Evolutionary conservation across 2,329 filamentous ascomycete species (phyloP).

Genomic region (Cordyceps farinosa): DNA sequence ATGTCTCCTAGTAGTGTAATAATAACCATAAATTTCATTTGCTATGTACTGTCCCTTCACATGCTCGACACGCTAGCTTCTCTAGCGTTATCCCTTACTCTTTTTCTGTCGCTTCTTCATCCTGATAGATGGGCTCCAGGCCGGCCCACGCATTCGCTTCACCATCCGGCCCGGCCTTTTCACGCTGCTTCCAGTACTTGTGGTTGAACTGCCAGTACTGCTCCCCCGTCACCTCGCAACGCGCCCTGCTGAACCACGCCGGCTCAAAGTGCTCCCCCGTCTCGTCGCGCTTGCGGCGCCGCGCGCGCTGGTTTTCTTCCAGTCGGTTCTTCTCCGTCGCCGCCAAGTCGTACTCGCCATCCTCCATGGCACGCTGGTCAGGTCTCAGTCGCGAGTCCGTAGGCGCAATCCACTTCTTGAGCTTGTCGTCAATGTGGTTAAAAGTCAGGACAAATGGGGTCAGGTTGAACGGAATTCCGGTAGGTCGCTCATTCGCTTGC

Average conservation of each 20-base stretch:
- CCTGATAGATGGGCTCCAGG: constrained; percentile 70
- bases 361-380: constrained; percentile 97
- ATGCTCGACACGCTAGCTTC: background rate
- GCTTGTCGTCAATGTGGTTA: constrained; percentile 84
- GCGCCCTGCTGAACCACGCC: constrained; percentile 76
- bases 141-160: constrained; percentile 61
- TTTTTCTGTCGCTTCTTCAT: constrained; percentile 22
- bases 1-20: background rate
- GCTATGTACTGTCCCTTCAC: background rate
- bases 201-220: constrained; percentile 86
- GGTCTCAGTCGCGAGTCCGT: constrained; percentile 92
- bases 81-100: background rate
- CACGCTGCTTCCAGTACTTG: constrained; percentile 78
- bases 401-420: constrained; percentile 74
- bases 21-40: constrained; percentile 2
- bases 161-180: constrained; percentile 59
- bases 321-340: constrained; percentile 91
- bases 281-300: constrained; percentile 68
- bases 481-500: constrained; percentile 79
- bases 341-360: constrained; percentile 92
- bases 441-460: constrained; percentile 94
- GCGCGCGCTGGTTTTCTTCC: constrained; percentile 84
- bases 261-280: constrained; percentile 78
- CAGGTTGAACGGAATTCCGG: constrained; percentile 90
- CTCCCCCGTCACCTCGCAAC: constrained; percentile 78